Conservation (phyloP, 768 basidiomycete species). For the Leccinum uliginosum region DNA sequence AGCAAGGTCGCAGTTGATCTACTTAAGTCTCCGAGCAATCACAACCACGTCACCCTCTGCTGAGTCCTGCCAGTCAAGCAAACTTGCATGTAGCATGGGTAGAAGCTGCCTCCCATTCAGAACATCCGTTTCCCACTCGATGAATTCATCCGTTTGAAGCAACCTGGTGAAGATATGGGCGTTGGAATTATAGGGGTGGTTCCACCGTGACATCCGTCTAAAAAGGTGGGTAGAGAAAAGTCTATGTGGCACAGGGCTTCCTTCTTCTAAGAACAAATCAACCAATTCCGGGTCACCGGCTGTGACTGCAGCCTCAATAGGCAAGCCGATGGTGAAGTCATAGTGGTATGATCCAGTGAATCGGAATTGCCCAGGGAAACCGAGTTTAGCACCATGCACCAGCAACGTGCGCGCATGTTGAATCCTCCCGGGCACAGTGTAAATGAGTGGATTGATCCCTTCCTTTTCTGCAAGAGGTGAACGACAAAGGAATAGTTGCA, state of each 20-base stretch:
- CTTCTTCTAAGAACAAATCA: background rate
- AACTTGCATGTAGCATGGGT: background rate
- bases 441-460: background rate
- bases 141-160: background rate
- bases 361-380: background rate
- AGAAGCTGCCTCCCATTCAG: accelerated
- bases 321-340: background rate
- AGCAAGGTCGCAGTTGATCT: background rate
- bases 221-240: background rate
- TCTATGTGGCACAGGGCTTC: background rate
- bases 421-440: background rate
- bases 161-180: background rate
- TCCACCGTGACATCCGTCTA: too few relatives aligned
- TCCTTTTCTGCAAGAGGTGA: background rate
- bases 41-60: background rate
- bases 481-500: background rate
- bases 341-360: too few relatives aligned
- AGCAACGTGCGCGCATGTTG: background rate
- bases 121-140: background rate
- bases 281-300: background rate
- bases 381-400: background rate
- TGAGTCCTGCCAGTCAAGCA: background rate
- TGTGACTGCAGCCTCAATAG: background rate
- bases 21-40: background rate
- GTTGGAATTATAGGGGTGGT: accelerated